Base-by-base conservation (phyloP, 805 yeast genomes). In the Diddensiella caesifluorescens region DNA sequence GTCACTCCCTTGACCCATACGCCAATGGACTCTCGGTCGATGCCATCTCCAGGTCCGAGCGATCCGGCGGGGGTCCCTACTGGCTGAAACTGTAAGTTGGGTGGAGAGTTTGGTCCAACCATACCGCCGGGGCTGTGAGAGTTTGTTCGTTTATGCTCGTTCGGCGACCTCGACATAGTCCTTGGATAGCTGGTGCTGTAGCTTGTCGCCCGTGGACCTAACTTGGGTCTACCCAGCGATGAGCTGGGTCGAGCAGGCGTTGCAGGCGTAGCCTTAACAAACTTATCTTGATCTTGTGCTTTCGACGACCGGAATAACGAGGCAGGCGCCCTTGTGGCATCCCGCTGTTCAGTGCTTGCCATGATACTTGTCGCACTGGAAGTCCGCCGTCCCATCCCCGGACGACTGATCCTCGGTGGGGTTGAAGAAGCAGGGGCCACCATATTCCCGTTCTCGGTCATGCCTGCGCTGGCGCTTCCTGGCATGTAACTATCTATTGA, bases 1-100 rank as follows among this genome's bases (percentile, higher is more conserved):
- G 55, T 46, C 16, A 51, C 57, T 3, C 61, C 61, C 40, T 55
- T 57, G 28, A 62, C 62, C 65, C 65, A 61, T 20, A 61, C 62
- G 3, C 66, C 65, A 15, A 57, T 52, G 6, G 48, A 45, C 33
- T 54, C 55, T 13, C 48, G 43, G 35, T 52, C 55, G 4, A 42
- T 22, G 22, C 31, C 32, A 12, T 31, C 29, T 32, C 32, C 27
- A 15, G 30, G 35, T 22, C 9, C n/a, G n/a, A n/a, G n/a, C n/a
- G n/a, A n/a, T n/a, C n/a, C n/a, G n/a, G n/a, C n/a, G n/a, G n/a
- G n/a, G n/a, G n/a, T n/a, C n/a, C n/a, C n/a, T n/a, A n/a, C n/a
- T n/a, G n/a, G n/a, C n/a, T n/a, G n/a, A n/a, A n/a, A n/a, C n/a
- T n/a, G n/a, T n/a, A n/a, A n/a, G n/a, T n/a, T n/a, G n/a, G n/a